Evolutionary conservation across 2,329 filamentous ascomycete species (phyloP), one percentile per base, ranked within the genome.

Genomic region (Colletotrichum lindemuthianum): DNA sequence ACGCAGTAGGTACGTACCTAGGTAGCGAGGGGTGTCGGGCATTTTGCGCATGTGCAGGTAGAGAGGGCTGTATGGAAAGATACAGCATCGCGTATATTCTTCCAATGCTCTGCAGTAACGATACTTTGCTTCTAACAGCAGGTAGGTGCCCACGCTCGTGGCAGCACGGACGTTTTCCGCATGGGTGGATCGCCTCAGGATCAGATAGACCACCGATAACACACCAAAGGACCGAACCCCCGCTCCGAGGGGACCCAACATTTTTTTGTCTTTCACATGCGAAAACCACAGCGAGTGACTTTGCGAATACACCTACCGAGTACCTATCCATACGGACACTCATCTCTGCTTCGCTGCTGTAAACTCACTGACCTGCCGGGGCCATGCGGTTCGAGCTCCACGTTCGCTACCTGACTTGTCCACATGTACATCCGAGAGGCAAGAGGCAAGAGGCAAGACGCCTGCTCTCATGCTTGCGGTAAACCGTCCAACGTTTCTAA

Each of bases 211-310:
- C 50, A 60, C 56, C 24, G 24, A 24, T 24, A 24, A 24, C 24
- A 24, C 24, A 24, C 24, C 24, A 24, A 24, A 24, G 24, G 24
- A 24, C 24, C 24, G 24, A 56, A 55, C 51, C 61, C 61, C 61
- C 61, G 61, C 61, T 56, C n/a, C 61, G 61, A 24, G 24, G 24
- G 24, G 24, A 65, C 61, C 61, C 61, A 65, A 65, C 61, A 65
- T 65, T 65, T 51, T 24, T 24, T 51, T 43, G 45, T 61, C 61
- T 65, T 65, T 65, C 61, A 65, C 61, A 65, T 65, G 61, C 51
- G 43, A 36, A n/a, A 36, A 51, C 45, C 39, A 40, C 56, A 39
- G 24, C 24, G 24, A 24, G 24, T 24, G 24, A 24, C 24, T 24
- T 24, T 24, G 24, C 24, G 24, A 24, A 24, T 24, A 24, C 4